phyloP scores from a whole-genome alignment of 169 alveolate genomes.

The Plasmodium adleri region DNA sequence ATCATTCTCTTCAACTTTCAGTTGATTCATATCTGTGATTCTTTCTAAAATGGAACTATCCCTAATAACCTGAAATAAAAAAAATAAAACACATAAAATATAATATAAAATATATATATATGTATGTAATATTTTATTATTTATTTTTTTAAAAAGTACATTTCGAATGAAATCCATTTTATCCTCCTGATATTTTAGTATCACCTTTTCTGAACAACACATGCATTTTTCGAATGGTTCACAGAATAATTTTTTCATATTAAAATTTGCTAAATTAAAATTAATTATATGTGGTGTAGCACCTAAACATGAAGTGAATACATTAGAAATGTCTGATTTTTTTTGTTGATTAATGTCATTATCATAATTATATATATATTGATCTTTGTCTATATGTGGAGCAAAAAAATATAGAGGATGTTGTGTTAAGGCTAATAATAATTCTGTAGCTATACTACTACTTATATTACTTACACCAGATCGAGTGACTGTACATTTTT shows the following conservation, averaged over 20 bases:
- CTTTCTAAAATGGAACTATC: conserved; percentile 53
- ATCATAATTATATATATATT: conserved; percentile 24
- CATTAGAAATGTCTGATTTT: conserved; percentile 20
- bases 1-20: conserved; percentile 30
- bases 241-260: conserved; percentile 64
- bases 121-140: not conserved
- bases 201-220: conserved; percentile 81
- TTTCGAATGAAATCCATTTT: conserved; percentile 60
- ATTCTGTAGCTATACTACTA: conserved; percentile 82
- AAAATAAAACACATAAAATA: not conserved
- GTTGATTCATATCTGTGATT: conserved; percentile 20
- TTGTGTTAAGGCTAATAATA: conserved; percentile 81
- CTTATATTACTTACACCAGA: conserved; percentile 82
- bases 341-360: not conserved
- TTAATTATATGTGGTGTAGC: conserved; percentile 82
- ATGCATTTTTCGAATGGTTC: conserved; percentile 80
- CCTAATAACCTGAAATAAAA: conserved; percentile 33
- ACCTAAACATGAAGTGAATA: conserved; percentile 79
- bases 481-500: conserved; percentile 82
- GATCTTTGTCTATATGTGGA: conserved; percentile 66
- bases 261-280: conserved; percentile 78
- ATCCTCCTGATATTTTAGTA: conserved; percentile 53
- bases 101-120: not conserved
- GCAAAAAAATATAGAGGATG: conserved; percentile 81
- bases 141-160: conserved; percentile 15